These are phyloP conservation scores for Cercophora newfieldiana DNA, from an alignment of 495 filamentous ascomycete genomes.

Conservation along the genomic window DNA sequence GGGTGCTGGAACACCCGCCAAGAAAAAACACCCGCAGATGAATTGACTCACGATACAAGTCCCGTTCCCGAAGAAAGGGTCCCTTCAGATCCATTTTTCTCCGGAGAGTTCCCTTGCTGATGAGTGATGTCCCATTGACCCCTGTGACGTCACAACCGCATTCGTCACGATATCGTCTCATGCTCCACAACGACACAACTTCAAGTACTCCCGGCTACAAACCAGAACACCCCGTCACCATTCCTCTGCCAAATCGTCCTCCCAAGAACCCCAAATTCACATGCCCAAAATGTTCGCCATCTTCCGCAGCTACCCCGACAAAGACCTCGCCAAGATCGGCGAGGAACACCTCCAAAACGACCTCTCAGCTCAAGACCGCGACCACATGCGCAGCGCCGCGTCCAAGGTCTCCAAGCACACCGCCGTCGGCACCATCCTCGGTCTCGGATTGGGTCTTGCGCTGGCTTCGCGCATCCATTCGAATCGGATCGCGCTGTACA, in stretches of 20 bases:
- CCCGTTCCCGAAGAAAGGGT: no score
- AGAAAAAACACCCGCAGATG: no score
- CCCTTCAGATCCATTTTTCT: no score
- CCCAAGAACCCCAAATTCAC: background rate
- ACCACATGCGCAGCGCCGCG: conserved; percentile 55
- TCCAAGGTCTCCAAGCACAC: conserved; percentile 52
- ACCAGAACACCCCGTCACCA: no score
- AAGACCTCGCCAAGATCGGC: conserved; percentile 56
- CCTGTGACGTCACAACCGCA: no score
- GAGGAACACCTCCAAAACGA: conserved; percentile 66
- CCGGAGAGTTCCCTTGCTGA: no score
- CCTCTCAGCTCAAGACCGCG: conserved; percentile 59
- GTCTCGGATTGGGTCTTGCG: conserved; percentile 59
- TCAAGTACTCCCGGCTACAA: no score
- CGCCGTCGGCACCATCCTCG: conserved; percentile 58
- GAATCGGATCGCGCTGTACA: conserved; percentile 56
- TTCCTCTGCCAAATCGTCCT: background rate
- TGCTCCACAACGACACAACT: no score
- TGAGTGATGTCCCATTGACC: no score
- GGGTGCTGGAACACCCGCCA: no score
- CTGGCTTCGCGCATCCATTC: conserved; percentile 58
- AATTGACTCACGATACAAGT: no score
- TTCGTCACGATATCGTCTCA: no score
- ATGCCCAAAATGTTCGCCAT: conserved; percentile 48
- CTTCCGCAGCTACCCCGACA: conserved; percentile 55